These are phyloP conservation scores for Colletotrichum navitas DNA, from an alignment of 2,329 filamentous ascomycete species.

Conservation along the genomic window DNA sequence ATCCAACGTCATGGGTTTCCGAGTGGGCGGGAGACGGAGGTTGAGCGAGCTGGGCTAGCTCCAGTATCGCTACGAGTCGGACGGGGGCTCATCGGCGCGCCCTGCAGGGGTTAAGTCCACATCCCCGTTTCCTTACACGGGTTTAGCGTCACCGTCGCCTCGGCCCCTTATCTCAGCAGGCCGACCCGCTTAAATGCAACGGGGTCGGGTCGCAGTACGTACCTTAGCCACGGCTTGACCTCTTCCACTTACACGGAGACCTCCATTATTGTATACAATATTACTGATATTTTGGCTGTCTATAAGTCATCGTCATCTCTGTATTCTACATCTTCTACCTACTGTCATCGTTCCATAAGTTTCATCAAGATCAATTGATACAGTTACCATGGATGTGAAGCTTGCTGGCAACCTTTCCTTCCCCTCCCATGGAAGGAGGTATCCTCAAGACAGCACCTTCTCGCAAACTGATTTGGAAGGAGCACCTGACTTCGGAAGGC, in stretches of 20 bases:
- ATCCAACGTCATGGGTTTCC: conserved; percentile 42
- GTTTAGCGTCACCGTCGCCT: conserved; percentile 29
- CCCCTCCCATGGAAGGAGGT: background rate
- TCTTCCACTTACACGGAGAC: conserved; percentile 6
- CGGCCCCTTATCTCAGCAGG: conserved; percentile 38
- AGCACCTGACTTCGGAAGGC: background rate
- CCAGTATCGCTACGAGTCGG: conserved; percentile 37
- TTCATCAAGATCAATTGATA: background rate
- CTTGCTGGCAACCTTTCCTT: background rate
- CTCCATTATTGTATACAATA: background rate
- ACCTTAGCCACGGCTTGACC: background rate
- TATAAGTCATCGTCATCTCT: too few species aligned
- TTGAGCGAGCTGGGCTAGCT: conserved; percentile 41
- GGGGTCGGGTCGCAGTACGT: conserved; percentile 15
- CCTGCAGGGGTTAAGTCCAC: conserved; percentile 39
- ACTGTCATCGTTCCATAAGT: background rate
- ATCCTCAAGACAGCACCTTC: background rate
- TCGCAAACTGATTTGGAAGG: background rate
- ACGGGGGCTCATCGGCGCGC: conserved; percentile 33
- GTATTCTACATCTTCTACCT: rapidly evolving
- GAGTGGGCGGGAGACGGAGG: conserved; percentile 37
- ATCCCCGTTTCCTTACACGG: conserved; percentile 33
- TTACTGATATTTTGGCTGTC: too few species aligned
- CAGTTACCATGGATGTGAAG: background rate
- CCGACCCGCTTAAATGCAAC: conserved; percentile 7